Evolutionary conservation across 495 filamentous ascomycete species (phyloP), one percentile per base, ranked within the genome.

Genomic region (Friedmanniomyces simplex): DNA sequence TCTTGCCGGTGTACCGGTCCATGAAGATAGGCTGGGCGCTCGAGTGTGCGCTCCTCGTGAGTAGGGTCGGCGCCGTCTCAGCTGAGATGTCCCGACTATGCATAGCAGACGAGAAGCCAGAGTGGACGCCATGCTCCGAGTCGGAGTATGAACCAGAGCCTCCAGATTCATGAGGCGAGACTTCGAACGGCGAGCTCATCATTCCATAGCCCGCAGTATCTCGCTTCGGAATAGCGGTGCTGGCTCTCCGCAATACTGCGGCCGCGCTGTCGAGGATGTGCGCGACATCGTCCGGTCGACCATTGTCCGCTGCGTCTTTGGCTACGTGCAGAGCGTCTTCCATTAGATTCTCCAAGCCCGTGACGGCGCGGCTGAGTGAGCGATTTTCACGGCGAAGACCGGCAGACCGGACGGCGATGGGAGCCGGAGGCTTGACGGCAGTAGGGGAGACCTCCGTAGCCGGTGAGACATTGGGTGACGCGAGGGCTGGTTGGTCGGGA

Each of bases 211-310:
- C 12, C 1, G 48, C 54, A 3, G 24, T 12, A 2, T 28, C 21
- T 2, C 43, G 51, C n/a, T 57, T 41, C 5, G 47, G 30, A 12
- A 58, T 22, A 1, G 49, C 50, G 3, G 28, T 54, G 21, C 58
- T 66, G 13, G 66, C 59, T 57, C 52, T 57, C n/a, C 56, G 54
- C 12, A 70, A 43, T 1, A 66, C 63, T 20, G 60, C 52, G 2
- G 63, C 60, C 1, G 68, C 69, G 41, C 57, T 63, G 51, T 68
- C 60, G 20, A 72, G 66, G 13, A 72, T 68, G 20, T 63, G 46
- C n/a, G 63, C 57, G 1, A 68, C 64, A 43, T 70, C 68, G 10
- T 65, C 58, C 5, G 56, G 34, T 18, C 61, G 54, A 14, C 60
- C 54, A 36, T 47, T 55, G 32, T 68, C 47, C 25, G 54, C 54